Evolutionary conservation across 305 asterid species (phyloP).

Genomic region (Fraxinus platypoda): DNA sequence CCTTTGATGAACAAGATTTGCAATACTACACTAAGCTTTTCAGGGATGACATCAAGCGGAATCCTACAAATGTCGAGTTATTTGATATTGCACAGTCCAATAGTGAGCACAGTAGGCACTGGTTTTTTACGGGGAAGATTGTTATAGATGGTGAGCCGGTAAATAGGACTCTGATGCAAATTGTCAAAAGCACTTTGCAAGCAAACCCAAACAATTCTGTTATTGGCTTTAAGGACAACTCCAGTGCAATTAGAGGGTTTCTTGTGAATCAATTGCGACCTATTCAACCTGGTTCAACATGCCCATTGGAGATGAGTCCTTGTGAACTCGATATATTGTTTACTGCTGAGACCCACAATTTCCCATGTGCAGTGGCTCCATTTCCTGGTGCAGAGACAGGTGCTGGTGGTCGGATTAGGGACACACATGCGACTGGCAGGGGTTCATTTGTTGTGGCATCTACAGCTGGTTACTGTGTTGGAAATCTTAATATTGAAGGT

Average conservation of each 20-base stretch:
- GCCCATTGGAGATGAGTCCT: slow-evolving; percentile 53
- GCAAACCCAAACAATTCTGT: slow-evolving; percentile 91
- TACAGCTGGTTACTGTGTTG: slow-evolving; percentile 94
- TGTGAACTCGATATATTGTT: slow-evolving; percentile 72
- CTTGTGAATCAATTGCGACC: slow-evolving; percentile 69
- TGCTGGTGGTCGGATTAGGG: slow-evolving; percentile 95
- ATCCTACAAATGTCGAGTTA: slow-evolving; percentile 87
- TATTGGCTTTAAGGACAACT: slow-evolving; percentile 94
- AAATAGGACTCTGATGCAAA: slow-evolving; percentile 80
- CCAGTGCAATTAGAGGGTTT: slow-evolving; percentile 92
- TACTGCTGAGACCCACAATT: slow-evolving; percentile 96
- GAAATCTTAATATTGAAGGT: slow-evolving; percentile 86
- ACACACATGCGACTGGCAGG: slow-evolving; percentile 94
- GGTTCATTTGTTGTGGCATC: slow-evolving; percentile 92
- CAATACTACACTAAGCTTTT: slow-evolving; percentile 86
- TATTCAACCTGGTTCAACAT: slow-evolving; percentile 64
- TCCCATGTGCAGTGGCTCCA: slow-evolving; percentile 98
- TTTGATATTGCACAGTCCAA: slow-evolving; percentile 98
- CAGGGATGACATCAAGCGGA: slow-evolving; percentile 69
- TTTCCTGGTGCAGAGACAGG: slow-evolving; percentile 99
- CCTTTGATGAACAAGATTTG: slow-evolving; percentile 95
- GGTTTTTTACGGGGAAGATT: slow-evolving; percentile 93
- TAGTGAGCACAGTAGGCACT: slow-evolving; percentile 96
- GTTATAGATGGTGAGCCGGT: slow-evolving; percentile 77
- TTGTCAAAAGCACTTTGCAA: slow-evolving; percentile 76